A percentile compares a stretch with the other conserved stretches of the same genome.
These are phyloP conservation scores for Fusarium cyanostomum DNA, from an alignment of 2,329 filamentous ascomycete genomes.

Conservation along the genomic window DNA sequence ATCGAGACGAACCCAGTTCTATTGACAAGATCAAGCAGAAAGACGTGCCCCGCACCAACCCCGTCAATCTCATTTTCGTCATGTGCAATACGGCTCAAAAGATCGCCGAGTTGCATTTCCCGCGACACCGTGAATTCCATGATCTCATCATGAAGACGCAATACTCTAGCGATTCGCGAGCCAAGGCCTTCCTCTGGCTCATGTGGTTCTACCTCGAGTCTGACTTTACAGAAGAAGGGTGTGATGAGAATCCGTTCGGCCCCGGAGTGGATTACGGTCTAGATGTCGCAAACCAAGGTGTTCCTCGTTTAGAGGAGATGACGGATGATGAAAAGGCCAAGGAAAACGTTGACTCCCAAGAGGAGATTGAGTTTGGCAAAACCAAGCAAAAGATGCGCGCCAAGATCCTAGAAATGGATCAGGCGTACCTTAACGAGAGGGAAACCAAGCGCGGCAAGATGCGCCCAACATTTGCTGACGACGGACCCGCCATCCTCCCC, in stretches of 20 bases:
- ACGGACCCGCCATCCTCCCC: conserved; percentile 68
- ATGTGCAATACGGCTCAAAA: conserved; percentile 90
- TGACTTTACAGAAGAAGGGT: conserved; percentile 89
- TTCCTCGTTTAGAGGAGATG: conserved; percentile 73
- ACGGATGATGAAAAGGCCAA: conserved; percentile 69
- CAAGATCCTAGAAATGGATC: conserved; percentile 79
- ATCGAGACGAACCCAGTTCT: conserved; percentile 82
- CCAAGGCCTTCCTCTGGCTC: conserved; percentile 91
- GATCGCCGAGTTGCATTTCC: conserved; percentile 93
- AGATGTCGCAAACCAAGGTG: conserved; percentile 72
- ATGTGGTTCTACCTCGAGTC: conserved; percentile 99
- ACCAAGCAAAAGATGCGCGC: conserved; percentile 79
- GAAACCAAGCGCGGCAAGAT: conserved; percentile 65
- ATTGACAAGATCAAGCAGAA: conserved; percentile 80
- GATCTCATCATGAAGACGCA: conserved; percentile 94
- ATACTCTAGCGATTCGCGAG: conserved; percentile 82
- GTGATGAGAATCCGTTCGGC: conserved; percentile 91
- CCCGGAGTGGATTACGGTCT: conserved; percentile 71
- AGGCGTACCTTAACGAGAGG: conserved; percentile 71
- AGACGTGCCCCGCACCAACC: conserved; percentile 81
- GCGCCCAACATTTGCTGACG: conserved; percentile 55
- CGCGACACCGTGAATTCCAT: conserved; percentile 86
- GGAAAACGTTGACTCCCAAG: conserved; percentile 79
- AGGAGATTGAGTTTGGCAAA: conserved; percentile 75
- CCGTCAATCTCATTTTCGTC: conserved; percentile 96